A percentile compares a stretch with the other conserved stretches of the same genome.
These are phyloP conservation scores for Aspergillus intermedius DNA, from an alignment of 2,329 filamentous ascomycete species.

Conservation along the genomic window DNA sequence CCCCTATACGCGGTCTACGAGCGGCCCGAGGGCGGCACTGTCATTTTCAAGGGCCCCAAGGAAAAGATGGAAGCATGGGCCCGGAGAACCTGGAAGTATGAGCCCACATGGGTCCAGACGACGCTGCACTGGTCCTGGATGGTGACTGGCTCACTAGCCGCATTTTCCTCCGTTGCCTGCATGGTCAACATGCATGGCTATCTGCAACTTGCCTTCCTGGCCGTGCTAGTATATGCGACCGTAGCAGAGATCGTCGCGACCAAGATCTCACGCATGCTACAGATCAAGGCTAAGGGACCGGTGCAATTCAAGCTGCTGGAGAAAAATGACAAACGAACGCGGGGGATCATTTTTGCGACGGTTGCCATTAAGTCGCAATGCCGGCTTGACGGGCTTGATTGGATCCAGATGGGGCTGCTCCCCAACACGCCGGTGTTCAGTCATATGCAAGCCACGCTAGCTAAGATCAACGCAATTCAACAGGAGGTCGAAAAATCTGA, in stretches of 20 bases:
- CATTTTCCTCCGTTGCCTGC: conserved; percentile 24
- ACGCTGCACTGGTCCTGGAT: conserved; percentile 26
- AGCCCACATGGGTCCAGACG: conserved; percentile 9
- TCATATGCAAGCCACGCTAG: conserved; percentile 16
- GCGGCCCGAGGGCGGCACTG: conserved; percentile 25
- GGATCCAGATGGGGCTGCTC: conserved; percentile 17
- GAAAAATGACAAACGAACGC: neutral
- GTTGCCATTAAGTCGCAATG: conserved; percentile 10
- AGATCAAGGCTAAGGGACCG: conserved; percentile 12
- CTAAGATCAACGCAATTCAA: conserved; percentile 11
- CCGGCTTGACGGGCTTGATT: conserved; percentile 15
- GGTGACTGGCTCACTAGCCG: conserved; percentile 19
- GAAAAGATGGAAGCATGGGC: conserved; percentile 24
- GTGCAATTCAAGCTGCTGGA: conserved; percentile 4
- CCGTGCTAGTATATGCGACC: conserved; percentile 21
- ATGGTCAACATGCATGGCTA: conserved; percentile 30
- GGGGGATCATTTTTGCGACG: conserved; percentile 8
- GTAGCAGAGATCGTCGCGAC: conserved; percentile 24
- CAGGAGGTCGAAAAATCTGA: conserved; percentile 3
- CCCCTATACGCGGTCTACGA: conserved; percentile 24
- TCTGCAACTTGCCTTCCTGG: conserved; percentile 25
- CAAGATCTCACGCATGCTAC: conserved; percentile 18
- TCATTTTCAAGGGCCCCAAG: conserved; percentile 27
- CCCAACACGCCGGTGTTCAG: conserved; percentile 14
- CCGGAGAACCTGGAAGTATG: conserved; percentile 25